phyloP scores from a whole-genome alignment of 768 basidiomycete genomes.

The Leccinum subgranulosum region DNA sequence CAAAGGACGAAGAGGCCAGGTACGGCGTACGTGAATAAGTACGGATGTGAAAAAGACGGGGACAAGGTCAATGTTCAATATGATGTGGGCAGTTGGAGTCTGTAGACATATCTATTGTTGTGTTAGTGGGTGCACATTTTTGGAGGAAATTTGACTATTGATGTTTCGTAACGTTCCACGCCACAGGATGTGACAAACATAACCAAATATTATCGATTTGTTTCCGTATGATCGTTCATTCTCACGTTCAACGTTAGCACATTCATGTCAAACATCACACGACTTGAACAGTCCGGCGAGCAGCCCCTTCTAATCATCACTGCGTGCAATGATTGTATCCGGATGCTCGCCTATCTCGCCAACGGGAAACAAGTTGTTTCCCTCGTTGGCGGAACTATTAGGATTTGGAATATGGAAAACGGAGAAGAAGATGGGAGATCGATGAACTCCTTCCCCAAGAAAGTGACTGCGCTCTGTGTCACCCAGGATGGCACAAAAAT shows the following conservation, averaged over 20 bases:
- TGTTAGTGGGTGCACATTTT: too few species aligned
- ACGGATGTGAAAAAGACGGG: background rate
- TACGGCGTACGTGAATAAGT: background rate
- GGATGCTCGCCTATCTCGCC: conserved; percentile 4
- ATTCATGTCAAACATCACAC: background rate
- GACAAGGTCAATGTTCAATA: background rate
- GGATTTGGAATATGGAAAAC: background rate
- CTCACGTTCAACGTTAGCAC: too few species aligned
- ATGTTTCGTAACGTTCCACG: too few species aligned
- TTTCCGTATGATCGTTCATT: too few species aligned
- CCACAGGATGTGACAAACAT: too few species aligned
- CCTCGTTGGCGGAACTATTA: background rate
- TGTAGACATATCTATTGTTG: too few species aligned
- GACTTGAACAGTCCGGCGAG: too few species aligned
- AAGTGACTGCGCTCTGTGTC: background rate
- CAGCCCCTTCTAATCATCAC: background rate
- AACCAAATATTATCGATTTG: too few species aligned
- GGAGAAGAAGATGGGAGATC: background rate
- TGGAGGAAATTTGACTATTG: too few species aligned
- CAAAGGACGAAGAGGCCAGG: background rate
- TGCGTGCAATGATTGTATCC: background rate
- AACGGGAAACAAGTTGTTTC: background rate
- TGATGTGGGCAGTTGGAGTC: background rate
- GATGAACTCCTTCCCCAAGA: background rate
- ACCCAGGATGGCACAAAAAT: conserved; percentile 2